Base-by-base conservation (phyloP, 441 rosid species). In the Brassica hybrid region DNA sequence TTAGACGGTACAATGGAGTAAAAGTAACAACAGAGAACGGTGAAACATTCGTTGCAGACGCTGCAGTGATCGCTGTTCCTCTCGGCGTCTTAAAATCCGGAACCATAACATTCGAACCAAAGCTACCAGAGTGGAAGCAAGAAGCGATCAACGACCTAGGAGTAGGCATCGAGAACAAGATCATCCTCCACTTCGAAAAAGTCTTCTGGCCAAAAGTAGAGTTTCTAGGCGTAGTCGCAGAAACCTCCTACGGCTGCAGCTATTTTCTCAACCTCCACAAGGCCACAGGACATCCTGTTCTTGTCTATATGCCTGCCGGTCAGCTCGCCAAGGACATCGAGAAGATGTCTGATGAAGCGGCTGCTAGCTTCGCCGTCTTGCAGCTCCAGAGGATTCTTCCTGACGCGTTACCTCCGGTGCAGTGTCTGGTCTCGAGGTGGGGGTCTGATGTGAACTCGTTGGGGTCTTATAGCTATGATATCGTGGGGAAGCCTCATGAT, bases 151-250 rank as follows among this genome's bases (percentile, higher is more conserved):
- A 84, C 1, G 91, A 90, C 52, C 89, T 94, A 3, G 98, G 97
- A 16, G 90, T 94, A 81, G 98, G 98, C 30, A 88, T 89, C 70
- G 98, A 94, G 84, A 94, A 94, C 78, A 92, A 92, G 86, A 90
- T 94, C 71, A 73, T 85, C 12, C 75, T 92, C 80, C 93, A 91
- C 79, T 94, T 94, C n/a, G 91, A 87, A 57, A 84, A 88, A 62
- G 97, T 94, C 67, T 94, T 94, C 77, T 94, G 97, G 97, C 96
- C 97, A 27, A 92, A 92, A 63, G 98, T 94, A 59, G 98, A 94
- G 89, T 94, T 94, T 81, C 80, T 94, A 72, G 97, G 98, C 34
- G 94, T 94, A 34, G 97, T 94, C 74, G 91, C 97, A 30, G n/a
- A n/a, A n/a, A n/a, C n/a, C n/a, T n/a, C n/a, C n/a, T n/a, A n/a